Evolutionary conservation across 1,284 basidiomycete genomes (phyloP).

Genomic region (Clitocybe nebularis): DNA sequence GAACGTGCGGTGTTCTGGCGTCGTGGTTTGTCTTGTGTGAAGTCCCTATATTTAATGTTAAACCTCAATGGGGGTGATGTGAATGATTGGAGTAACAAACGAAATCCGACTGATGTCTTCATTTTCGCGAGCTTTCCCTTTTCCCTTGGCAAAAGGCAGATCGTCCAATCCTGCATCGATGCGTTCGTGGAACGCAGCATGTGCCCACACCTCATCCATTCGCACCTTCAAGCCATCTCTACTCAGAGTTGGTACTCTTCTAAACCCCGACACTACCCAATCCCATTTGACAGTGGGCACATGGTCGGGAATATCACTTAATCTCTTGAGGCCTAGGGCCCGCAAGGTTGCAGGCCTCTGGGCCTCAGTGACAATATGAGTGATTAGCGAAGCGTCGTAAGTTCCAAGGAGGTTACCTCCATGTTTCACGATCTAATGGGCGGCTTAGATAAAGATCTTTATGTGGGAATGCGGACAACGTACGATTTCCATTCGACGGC

Average conservation of each 20-base stretch:
- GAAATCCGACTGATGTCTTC: slow-evolving; percentile 34
- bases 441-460: not conserved
- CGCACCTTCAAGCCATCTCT: slow-evolving; percentile 28
- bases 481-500: slow-evolving; percentile 58
- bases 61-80: not conserved
- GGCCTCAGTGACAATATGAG: slow-evolving; percentile 60
- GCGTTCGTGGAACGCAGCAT: slow-evolving; percentile 44
- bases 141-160: slow-evolving; percentile 17
- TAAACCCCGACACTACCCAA: slow-evolving; percentile 45
- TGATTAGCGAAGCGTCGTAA: slow-evolving; percentile 51
- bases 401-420: slow-evolving; percentile 53
- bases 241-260: slow-evolving; percentile 14
- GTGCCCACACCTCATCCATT: slow-evolving; percentile 36
- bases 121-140: slow-evolving; percentile 14
- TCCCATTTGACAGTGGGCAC: slow-evolving; percentile 62
- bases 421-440: slow-evolving; percentile 47
- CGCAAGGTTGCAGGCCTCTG: slow-evolving; percentile 25
- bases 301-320: slow-evolving; percentile 53
- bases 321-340: slow-evolving; percentile 41
- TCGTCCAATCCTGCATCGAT: slow-evolving; percentile 37
- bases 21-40: slow-evolving; percentile 23
- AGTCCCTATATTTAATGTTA: slow-evolving; percentile 24
- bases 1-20: slow-evolving; percentile 7
- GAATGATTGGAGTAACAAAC: slow-evolving; percentile 28
- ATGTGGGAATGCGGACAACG: slow-evolving; percentile 19